A percentile compares a stretch with the other conserved stretches of the same genome.
These are phyloP conservation scores for Fusarium duplospermum DNA, from an alignment of 2,329 filamentous ascomycete genomes.

Conservation along the genomic window DNA sequence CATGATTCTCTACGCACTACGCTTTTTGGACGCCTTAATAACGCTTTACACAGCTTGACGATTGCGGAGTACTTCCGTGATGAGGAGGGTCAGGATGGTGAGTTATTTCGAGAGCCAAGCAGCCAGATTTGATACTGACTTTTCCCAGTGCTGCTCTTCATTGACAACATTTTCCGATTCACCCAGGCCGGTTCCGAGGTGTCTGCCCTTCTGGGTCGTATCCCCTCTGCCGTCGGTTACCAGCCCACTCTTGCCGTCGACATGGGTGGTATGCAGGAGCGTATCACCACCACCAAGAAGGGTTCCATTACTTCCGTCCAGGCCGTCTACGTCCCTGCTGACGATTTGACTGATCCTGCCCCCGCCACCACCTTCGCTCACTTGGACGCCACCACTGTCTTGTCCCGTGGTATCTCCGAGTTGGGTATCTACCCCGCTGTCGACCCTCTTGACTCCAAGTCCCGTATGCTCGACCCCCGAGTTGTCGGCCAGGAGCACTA, in stretches of 20 bases:
- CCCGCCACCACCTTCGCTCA: conserved; percentile 99
- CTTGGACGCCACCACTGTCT: conserved; percentile 99
- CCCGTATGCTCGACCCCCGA: conserved; percentile 99
- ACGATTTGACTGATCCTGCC: conserved; percentile 99
- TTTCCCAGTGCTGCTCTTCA: conserved; percentile 89
- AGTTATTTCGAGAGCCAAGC: conserved; percentile 46
- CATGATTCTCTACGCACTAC: neutral
- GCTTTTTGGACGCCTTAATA: neutral
- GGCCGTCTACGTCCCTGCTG: conserved; percentile 99
- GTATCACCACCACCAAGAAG: conserved; percentile 99
- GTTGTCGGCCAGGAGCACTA: conserved; percentile 99
- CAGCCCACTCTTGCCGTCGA: conserved; percentile 98
- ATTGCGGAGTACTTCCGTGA: conserved; percentile 87
- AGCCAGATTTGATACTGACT: conserved; percentile 5
- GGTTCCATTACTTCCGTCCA: conserved; percentile 99
- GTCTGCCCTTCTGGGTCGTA: conserved; percentile 98
- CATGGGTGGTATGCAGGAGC: conserved; percentile 99
- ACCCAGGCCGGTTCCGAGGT: conserved; percentile 99
- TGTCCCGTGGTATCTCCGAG: conserved; percentile 99
- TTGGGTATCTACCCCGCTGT: conserved; percentile 99
- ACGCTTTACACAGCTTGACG: conserved; percentile 58
- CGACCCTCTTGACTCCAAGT: conserved; percentile 99
- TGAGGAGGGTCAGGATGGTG: conserved; percentile 85
- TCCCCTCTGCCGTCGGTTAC: conserved; percentile 99
- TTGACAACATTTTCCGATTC: conserved; percentile 99